These are phyloP conservation scores for Ceratobasidium sp. DNA, from an alignment of 1,284 basidiomycete genomes.

Conservation along the genomic window DNA sequence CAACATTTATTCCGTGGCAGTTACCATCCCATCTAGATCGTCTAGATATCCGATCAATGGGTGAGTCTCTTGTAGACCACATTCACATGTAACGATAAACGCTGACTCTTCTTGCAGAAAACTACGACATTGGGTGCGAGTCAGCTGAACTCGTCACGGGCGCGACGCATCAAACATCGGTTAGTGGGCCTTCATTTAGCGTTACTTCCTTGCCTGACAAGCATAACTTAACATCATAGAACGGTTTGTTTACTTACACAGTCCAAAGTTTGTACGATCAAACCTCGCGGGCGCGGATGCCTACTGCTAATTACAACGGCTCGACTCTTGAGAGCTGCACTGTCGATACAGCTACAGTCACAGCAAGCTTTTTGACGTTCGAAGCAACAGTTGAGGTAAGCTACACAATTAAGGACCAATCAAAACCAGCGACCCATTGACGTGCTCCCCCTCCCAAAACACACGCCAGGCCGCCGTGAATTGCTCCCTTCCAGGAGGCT, in stretches of 20 bases:
- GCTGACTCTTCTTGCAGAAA: too few species aligned
- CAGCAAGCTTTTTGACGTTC: not conserved
- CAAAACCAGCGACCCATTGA: too few species aligned
- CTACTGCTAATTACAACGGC: not conserved
- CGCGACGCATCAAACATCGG: not conserved
- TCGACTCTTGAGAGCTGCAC: not conserved
- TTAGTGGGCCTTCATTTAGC: not conserved
- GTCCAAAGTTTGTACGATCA: not conserved
- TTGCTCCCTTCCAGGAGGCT: not conserved
- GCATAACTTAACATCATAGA: not conserved
- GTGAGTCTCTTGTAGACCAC: too few species aligned
- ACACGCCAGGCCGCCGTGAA: not conserved
- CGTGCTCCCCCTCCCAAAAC: too few species aligned
- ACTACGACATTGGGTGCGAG: not conserved
- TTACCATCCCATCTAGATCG: too few species aligned
- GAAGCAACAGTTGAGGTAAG: not conserved
- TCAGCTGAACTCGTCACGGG: not conserved
- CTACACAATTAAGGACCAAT: too few species aligned
- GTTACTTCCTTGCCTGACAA: too few species aligned
- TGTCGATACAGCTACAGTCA: not conserved
- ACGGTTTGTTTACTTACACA: not conserved
- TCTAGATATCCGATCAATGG: too few species aligned
- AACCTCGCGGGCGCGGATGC: not conserved
- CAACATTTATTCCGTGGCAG: too few species aligned
- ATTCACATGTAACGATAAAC: too few species aligned